phyloP scores from a whole-genome alignment of 208 protist species.

The Entamoeba invadens region DNA sequence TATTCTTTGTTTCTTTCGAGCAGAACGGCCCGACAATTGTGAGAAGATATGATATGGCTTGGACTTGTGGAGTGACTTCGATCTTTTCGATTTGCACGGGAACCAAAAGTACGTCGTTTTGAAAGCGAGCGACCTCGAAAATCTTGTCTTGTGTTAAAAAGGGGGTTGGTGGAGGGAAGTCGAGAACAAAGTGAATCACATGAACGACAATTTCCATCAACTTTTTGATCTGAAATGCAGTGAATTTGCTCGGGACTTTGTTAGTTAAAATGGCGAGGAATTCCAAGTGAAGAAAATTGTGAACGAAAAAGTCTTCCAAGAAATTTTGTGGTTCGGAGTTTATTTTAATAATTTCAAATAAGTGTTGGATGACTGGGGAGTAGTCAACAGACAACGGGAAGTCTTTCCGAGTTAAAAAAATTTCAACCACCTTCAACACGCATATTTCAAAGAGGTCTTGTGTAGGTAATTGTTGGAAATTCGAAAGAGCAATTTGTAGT shows the following conservation, averaged over 20 bases:
- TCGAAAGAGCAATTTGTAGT: no score
- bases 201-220: background rate
- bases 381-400: background rate
- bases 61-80: background rate
- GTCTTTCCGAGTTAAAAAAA: no score
- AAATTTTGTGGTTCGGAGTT: background rate
- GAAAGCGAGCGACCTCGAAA: background rate
- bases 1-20: background rate
- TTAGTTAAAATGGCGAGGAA: background rate
- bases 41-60: background rate
- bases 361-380: background rate
- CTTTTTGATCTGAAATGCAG: background rate
- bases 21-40: background rate
- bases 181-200: background rate
- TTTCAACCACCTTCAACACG: no score
- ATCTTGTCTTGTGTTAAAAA: background rate
- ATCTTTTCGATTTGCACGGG: background rate
- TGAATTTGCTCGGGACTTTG: background rate
- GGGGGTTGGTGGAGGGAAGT: background rate
- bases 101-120: background rate
- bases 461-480: no score
- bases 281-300: background rate
- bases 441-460: no score
- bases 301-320: background rate
- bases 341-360: background rate